Evolutionary conservation across 768 basidiomycete genomes (phyloP).

Genomic region (Leucosporidium scottii): DNA sequence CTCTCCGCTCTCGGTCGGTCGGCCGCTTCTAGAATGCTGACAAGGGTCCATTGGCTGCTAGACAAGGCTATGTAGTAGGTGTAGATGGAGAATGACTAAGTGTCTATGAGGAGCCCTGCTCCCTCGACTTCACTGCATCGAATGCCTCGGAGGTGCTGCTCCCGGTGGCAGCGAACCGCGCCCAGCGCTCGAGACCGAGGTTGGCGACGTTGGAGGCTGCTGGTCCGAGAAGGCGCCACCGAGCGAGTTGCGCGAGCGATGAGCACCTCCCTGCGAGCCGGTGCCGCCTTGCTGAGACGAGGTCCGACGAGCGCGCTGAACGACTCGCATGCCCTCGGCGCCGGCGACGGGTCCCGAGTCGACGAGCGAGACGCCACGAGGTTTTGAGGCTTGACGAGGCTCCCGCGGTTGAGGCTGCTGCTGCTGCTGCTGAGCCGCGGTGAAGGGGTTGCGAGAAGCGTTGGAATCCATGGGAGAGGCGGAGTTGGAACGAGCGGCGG

Average conservation of each 20-base stretch:
- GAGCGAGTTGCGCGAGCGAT: constrained; percentile 8
- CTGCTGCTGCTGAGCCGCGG: background rate
- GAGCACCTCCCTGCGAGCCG: background rate
- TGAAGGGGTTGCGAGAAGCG: background rate
- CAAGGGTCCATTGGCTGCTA: too few species aligned
- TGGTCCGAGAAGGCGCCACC: background rate
- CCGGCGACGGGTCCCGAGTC: constrained; percentile 78
- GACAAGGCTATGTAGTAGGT: too few species aligned
- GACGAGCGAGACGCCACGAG: constrained; percentile 65
- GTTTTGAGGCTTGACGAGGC: constrained; percentile 14
- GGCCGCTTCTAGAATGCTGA: too few species aligned
- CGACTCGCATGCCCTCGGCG: constrained; percentile 7
- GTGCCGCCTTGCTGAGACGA: background rate
- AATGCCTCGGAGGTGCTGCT: background rate
- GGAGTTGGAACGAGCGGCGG: background rate
- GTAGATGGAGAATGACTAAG: too few species aligned
- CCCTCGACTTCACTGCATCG: too few species aligned
- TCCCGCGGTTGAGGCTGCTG: constrained; percentile 9
- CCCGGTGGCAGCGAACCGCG: background rate
- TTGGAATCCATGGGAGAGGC: background rate
- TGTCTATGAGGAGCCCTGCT: too few species aligned
- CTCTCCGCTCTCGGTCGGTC: too few species aligned
- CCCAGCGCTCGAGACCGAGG: too few species aligned
- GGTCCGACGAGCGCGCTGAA: constrained; percentile 13
- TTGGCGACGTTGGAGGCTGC: too few species aligned